Evolutionary conservation across 2,329 filamentous ascomycete genomes (phyloP), one percentile per base, ranked within the genome.

Genomic region (Sclerotinia spermophila): DNA sequence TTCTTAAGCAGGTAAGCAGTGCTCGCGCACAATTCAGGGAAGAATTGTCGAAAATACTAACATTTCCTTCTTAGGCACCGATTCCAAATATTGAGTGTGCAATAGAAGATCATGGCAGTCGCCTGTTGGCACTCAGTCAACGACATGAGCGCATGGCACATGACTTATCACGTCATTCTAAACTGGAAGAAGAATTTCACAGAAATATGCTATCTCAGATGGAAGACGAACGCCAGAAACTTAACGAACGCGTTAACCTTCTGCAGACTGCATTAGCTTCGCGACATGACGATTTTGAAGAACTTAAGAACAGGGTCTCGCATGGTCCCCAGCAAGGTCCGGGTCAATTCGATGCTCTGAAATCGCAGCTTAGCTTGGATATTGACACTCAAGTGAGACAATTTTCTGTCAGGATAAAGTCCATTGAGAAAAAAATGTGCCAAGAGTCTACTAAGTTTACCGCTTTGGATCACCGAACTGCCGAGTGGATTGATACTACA

Each of bases 391-490:
- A 55, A 21, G n/a, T 42, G 7, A 42, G 51, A 30, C 38, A 30
- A 33, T 55, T 69, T 10, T 55, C 67, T 3, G 15, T 35, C 5
- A 62, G 61, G 11, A 38, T 69, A 17, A 69, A 69, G 15, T 27
- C 42, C 27, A n/a, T 65, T 10, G 67, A 69, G 24, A 69, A 56
- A 17, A 65, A 24, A 35, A 56, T 69, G 2, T 5, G 0, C 17
- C 48, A 69, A 48, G 45, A 69, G 19, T 62, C 67, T 35, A 30
- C 33, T 24, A 5, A 35, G 19, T 69, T 69, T 56, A 69, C 67
- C 8, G 55, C 67, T 6, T 69, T 69, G 27, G 67, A 69, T 27
- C 67, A 69, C 13, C 35, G 48, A 2, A 69, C 67, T 42, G 67
- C 67, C 11, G 59, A 69, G 21, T 69, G 59, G 67, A 30, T 69